Percentiles rank a stretch among this genome's conserved stretches.
phyloP scores from a whole-genome alignment of 352 stramenopile genomes.

The Thalassiosira hispida region DNA sequence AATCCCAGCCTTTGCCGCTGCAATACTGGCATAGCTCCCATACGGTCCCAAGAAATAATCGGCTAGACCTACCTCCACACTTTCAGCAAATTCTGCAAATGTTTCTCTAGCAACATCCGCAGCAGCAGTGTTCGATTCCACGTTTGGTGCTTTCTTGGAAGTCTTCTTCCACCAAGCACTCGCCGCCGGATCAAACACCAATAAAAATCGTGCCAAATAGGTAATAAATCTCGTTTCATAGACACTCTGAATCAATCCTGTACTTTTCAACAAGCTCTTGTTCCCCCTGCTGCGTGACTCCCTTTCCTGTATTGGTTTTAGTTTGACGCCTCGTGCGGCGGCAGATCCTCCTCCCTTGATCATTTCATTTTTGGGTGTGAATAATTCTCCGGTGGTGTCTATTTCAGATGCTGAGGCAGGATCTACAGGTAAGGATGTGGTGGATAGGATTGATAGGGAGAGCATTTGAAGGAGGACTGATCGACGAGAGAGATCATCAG shows the following conservation, averaged over 20 bases:
- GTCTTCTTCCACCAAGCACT: conserved; percentile 74
- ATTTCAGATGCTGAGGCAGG: conserved; percentile 67
- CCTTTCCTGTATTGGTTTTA: conserved; percentile 30
- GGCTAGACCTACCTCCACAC: conserved; percentile 77
- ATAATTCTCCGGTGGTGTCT: conserved; percentile 73
- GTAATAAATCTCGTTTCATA: conserved; percentile 84
- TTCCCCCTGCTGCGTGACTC: conserved; percentile 21
- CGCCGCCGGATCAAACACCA: conserved; percentile 81
- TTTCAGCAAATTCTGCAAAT: conserved; percentile 85
- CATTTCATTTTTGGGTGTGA: conserved; percentile 80
- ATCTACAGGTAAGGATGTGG: not conserved
- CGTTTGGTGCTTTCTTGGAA: conserved; percentile 18
- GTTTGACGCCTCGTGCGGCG: conserved; percentile 58
- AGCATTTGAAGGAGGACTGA: conserved; percentile 26
- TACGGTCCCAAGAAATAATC: conserved; percentile 85
- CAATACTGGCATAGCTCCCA: conserved; percentile 75
- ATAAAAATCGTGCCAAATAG: conserved; percentile 82
- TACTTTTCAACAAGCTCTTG: conserved; percentile 45
- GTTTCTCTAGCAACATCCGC: conserved; percentile 20
- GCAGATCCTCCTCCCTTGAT: conserved; percentile 64
- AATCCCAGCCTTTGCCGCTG: conserved; percentile 74
- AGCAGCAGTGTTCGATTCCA: conserved; percentile 8
- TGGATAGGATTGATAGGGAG: conserved; percentile 27
- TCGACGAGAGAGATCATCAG: conserved; percentile 23
- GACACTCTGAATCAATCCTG: conserved; percentile 71